A percentile compares a stretch with the other conserved stretches of the same genome.
phyloP scores from a whole-genome alignment of 768 basidiomycete genomes.

The Pleurotus sapidus region DNA sequence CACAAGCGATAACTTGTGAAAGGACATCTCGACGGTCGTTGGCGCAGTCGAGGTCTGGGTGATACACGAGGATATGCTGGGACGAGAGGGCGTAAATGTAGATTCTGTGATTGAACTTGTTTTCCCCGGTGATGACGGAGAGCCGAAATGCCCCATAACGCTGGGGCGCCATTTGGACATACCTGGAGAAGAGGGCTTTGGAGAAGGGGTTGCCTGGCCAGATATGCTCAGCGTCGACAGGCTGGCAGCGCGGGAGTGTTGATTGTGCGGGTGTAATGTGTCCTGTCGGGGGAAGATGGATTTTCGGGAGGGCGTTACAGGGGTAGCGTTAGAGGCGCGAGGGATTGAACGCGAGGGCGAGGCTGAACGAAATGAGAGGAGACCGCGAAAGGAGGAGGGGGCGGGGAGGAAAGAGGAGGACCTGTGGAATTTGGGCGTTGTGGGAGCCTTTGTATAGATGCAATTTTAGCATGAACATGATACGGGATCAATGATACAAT shows the following conservation, averaged over 20 bases:
- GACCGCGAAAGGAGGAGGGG: constrained; percentile 37
- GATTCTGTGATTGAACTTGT: constrained; percentile 34
- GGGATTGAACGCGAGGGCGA: constrained; percentile 33
- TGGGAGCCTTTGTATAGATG: constrained; percentile 23
- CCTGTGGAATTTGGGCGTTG: constrained; percentile 27
- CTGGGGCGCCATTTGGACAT: constrained; percentile 60
- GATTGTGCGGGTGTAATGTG: constrained; percentile 21
- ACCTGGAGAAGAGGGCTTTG: constrained; percentile 18
- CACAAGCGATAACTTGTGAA: constrained; percentile 36
- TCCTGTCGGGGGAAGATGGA: constrained; percentile 39
- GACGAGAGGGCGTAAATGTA: constrained; percentile 42
- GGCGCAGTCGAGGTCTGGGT: constrained; percentile 51
- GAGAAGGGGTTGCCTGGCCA: constrained; percentile 12
- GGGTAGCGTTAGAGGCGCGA: constrained; percentile 29
- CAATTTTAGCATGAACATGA: constrained; percentile 6
- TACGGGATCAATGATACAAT: constrained; percentile 9
- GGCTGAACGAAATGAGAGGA: constrained; percentile 42
- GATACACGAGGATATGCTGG: constrained; percentile 59
- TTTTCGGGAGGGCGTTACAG: constrained; percentile 34
- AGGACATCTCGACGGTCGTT: constrained; percentile 40
- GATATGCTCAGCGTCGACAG: constrained; percentile 37
- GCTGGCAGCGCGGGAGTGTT: constrained; percentile 50
- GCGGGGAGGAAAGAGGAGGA: constrained; percentile 5
- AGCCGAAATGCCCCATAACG: constrained; percentile 61
- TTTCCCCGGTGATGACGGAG: constrained; percentile 44